A percentile compares a stretch with the other conserved stretches of the same genome.
phyloP scores from a whole-genome alignment of 257 asterid genomes.

The Capsicum pubescens region DNA sequence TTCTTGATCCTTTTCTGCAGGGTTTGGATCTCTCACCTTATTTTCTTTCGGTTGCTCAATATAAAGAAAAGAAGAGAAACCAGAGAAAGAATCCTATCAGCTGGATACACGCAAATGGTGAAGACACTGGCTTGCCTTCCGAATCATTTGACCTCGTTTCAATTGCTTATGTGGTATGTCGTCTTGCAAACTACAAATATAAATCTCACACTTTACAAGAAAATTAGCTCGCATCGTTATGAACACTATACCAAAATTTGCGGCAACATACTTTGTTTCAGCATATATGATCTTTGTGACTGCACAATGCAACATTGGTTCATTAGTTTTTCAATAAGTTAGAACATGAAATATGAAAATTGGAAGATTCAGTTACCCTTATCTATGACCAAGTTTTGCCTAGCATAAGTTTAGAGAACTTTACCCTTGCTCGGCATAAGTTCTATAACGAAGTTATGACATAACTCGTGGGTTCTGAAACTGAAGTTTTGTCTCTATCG shows the following conservation, averaged over 20 bases:
- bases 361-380: background rate
- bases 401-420: too few relatives aligned
- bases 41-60: constrained; percentile 86
- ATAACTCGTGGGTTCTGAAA: too few relatives aligned
- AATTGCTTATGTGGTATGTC: constrained; percentile 80
- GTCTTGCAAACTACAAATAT: background rate
- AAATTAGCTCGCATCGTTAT: background rate
- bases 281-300: background rate
- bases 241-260: background rate
- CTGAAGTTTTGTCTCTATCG: too few relatives aligned
- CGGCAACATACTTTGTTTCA: background rate
- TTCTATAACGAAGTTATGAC: too few relatives aligned
- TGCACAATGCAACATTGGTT: background rate
- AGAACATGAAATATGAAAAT: background rate
- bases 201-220: background rate
- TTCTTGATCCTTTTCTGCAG: constrained; percentile 46
- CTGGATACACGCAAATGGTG: constrained; percentile 93
- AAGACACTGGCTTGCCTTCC: constrained; percentile 86
- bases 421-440: too few relatives aligned
- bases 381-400: too few relatives aligned
- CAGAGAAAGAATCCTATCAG: constrained; percentile 47
- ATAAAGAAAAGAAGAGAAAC: constrained; percentile 61
- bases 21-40: constrained; percentile 92
- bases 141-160: constrained; percentile 86
- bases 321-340: background rate